A percentile compares a stretch with the other conserved stretches of the same genome.
phyloP scores from a whole-genome alignment of 2,329 filamentous ascomycete species.

The Plenodomus biglobosus region DNA sequence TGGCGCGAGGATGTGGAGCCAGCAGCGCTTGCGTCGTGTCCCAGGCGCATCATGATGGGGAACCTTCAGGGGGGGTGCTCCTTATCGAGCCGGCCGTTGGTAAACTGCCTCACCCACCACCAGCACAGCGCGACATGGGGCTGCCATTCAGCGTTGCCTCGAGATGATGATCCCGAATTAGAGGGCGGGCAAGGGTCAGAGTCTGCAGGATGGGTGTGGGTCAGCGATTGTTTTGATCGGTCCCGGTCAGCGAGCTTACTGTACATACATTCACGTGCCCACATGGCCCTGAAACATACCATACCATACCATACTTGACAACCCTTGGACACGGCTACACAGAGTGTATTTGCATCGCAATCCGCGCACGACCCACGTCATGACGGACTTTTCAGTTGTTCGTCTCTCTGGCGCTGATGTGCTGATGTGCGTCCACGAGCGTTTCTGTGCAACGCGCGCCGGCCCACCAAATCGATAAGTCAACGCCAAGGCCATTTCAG shows the following conservation, averaged over 20 bases:
- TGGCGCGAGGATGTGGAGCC: not conserved
- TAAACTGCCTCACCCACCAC: conserved; percentile 9
- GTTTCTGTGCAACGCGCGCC: conserved; percentile 9
- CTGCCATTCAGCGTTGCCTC: conserved; percentile 8
- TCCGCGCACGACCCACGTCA: conserved; percentile 1
- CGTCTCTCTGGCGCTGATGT: conserved; percentile 7
- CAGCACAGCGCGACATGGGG: conserved; percentile 9
- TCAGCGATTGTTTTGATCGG: conserved; percentile 12
- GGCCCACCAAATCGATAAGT: conserved; percentile 18
- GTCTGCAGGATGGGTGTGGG: conserved; percentile 16
- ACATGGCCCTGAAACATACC: conserved; percentile 4
- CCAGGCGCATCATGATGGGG: conserved; percentile 5
- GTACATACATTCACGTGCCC: conserved; percentile 9
- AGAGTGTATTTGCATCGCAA: conserved; percentile 3
- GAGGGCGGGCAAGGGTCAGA: conserved; percentile 14
- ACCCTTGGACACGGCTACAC: too few species aligned
- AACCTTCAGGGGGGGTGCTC: conserved; percentile 18
- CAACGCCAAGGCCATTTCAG: conserved; percentile 9
- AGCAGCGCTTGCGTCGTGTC: not conserved
- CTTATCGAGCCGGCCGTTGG: conserved; percentile 17
- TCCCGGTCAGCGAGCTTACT: too few species aligned
- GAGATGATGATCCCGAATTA: conserved; percentile 17
- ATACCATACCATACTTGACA: not conserved
- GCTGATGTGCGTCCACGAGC: conserved; percentile 8
- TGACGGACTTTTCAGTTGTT: conserved; percentile 1